Percentiles rank a stretch among this genome's conserved stretches.
Evolutionary conservation across 768 basidiomycete genomes (phyloP).

Genomic region (Suillus decipiens): DNA sequence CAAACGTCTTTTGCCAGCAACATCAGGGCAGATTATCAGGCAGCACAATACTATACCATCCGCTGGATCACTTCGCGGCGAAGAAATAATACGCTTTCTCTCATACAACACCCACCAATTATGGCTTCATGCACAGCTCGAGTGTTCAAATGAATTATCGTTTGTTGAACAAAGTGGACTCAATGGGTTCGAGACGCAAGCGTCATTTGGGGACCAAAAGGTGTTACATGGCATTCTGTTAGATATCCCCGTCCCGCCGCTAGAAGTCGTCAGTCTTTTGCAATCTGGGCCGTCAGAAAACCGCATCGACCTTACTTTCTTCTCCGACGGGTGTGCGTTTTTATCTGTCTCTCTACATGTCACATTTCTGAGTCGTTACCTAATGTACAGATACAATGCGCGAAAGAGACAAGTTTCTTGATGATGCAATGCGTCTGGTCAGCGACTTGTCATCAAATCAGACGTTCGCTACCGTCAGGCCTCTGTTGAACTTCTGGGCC

Average conservation of each 20-base stretch:
- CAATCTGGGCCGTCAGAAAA: conserved; percentile 64
- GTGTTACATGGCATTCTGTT: conserved; percentile 4
- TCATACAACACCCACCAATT: neutral
- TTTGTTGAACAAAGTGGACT: neutral
- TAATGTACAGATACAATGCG: conserved; percentile 46
- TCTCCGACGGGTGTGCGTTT: conserved; percentile 73
- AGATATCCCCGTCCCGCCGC: conserved; percentile 37
- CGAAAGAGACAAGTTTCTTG: conserved; percentile 64
- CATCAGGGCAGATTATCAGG: neutral
- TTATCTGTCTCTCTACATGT: neutral
- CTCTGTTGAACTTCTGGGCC: conserved; percentile 81
- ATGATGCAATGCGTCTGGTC: conserved; percentile 67
- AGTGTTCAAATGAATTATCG: conserved; percentile 28
- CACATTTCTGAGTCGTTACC: conserved; percentile 5
- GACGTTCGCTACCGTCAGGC: conserved; percentile 75
- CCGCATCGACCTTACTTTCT: conserved; percentile 75
- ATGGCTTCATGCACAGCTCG: conserved; percentile 18
- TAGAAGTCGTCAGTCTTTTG: conserved; percentile 58
- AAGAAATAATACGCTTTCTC: conserved; percentile 2
- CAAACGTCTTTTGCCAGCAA: neutral
- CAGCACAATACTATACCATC: neutral
- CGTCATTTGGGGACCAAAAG: neutral
- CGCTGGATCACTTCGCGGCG: neutral
- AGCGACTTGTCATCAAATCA: conserved; percentile 71
- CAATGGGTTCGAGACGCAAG: conserved; percentile 11